Conservation (phyloP, 306 rosid genomes). For the Arachis stenosperma region DNA sequence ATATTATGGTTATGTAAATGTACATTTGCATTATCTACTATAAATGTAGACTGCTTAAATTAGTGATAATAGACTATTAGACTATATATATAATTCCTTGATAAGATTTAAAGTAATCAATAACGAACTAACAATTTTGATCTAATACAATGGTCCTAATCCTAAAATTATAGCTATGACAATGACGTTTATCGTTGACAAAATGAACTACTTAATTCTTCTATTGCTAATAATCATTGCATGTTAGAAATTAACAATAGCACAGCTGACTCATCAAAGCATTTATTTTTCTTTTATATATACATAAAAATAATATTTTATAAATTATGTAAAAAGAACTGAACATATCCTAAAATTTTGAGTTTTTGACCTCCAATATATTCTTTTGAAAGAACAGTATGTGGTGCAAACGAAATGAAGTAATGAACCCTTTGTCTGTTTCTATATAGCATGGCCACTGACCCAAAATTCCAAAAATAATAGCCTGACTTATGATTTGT, state of each 20-base stretch:
- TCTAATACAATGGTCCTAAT: neutral
- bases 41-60: no score
- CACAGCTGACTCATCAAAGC: no score
- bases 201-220: neutral
- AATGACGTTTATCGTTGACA: neutral
- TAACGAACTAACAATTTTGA: no score
- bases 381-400: slow-evolving; percentile 4
- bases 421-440: neutral
- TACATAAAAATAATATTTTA: no score
- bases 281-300: no score
- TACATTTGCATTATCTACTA: no score
- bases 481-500: neutral
- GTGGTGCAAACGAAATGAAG: neutral
- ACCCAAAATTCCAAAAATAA: no score
- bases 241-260: neutral
- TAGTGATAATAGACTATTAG: no score
- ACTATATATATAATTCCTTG: no score
- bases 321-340: no score
- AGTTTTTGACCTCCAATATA: slow-evolving; percentile 8
- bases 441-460: neutral
- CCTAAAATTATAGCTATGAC: neutral
- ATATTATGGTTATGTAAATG: no score
- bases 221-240: neutral
- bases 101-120: no score
- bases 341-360: neutral